These are phyloP conservation scores for Debaryomycetaceae sp. DNA, from an alignment of 1,139 yeast species.

Conservation along the genomic window DNA sequence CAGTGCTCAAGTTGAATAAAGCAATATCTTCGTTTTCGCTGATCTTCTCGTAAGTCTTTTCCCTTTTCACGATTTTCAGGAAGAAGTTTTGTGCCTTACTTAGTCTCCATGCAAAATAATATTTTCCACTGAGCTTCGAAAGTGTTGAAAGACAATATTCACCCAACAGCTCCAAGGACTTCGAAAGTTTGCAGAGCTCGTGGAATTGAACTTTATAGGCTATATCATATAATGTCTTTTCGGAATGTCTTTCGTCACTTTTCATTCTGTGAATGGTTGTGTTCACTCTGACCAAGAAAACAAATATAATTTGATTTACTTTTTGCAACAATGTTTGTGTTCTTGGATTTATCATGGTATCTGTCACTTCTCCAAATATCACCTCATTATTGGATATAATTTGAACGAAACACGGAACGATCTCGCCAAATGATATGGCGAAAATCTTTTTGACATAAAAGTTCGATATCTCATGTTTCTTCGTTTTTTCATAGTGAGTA, in stretches of 20 bases:
- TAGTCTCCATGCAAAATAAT: slow-evolving; percentile 45
- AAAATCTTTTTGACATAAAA: slow-evolving; percentile 31
- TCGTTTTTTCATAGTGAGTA: slow-evolving; percentile 25
- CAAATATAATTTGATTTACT: slow-evolving; percentile 25
- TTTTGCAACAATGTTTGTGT: slow-evolving; percentile 29
- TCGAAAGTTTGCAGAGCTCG: slow-evolving; percentile 17
- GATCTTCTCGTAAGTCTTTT: slow-evolving; percentile 18
- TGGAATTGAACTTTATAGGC: slow-evolving; percentile 17
- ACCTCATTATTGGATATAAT: slow-evolving; percentile 25
- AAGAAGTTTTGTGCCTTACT: slow-evolving; percentile 33
- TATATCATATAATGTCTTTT: slow-evolving; percentile 12
- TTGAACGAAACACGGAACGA: slow-evolving; percentile 27
- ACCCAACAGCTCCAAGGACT: slow-evolving; percentile 16
- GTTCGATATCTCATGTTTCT: slow-evolving; percentile 20
- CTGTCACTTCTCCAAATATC: slow-evolving; percentile 35
- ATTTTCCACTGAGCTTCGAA: slow-evolving; percentile 31
- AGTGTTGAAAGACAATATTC: slow-evolving; percentile 22
- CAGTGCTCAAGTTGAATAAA: slow-evolving; percentile 1
- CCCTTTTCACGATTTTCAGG: slow-evolving; percentile 18
- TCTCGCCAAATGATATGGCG: slow-evolving; percentile 20
- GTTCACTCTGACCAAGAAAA: slow-evolving; percentile 20
- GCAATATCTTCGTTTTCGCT: background rate
- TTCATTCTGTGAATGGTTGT: slow-evolving; percentile 21
- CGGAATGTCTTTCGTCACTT: slow-evolving; percentile 15
- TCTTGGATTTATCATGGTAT: slow-evolving; percentile 34